phyloP scores from a whole-genome alignment of 805 yeast species.

The Hanseniaspora taiwanica region DNA sequence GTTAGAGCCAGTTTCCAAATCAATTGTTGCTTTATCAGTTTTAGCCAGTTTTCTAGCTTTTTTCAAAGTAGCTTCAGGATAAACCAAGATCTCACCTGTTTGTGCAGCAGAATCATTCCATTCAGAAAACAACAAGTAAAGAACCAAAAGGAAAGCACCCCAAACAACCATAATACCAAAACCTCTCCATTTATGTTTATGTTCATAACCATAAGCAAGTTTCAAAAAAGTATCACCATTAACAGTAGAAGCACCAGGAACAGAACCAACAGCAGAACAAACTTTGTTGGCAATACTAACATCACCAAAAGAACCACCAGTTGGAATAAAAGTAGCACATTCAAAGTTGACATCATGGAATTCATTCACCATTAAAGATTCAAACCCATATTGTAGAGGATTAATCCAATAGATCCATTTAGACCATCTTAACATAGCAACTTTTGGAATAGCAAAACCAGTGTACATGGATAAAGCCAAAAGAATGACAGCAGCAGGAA shows the following conservation, averaged over 20 bases:
- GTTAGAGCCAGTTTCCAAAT: slow-evolving; percentile 4
- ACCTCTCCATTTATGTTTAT: slow-evolving; percentile 47
- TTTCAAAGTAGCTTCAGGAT: slow-evolving; percentile 36
- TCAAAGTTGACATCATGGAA: slow-evolving; percentile 32
- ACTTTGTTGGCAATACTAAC: slow-evolving; percentile 26
- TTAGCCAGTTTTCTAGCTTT: slow-evolving; percentile 31
- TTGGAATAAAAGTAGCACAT: slow-evolving; percentile 38
- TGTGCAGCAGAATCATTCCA: slow-evolving; percentile 47
- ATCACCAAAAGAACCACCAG: slow-evolving; percentile 31
- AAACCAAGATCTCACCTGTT: slow-evolving; percentile 59
- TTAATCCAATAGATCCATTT: slow-evolving; percentile 51
- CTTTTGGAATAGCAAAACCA: slow-evolving; percentile 47
- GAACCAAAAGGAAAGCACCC: slow-evolving; percentile 36
- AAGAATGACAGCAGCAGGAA: slow-evolving; percentile 40
- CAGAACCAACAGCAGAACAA: slow-evolving; percentile 46
- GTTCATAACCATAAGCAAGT: slow-evolving; percentile 30
- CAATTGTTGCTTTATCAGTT: neutral
- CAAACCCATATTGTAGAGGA: slow-evolving; percentile 46
- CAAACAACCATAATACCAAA: slow-evolving; percentile 50
- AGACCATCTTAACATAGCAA: slow-evolving; percentile 48
- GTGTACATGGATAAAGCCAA: slow-evolving; percentile 37
- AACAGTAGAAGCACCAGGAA: slow-evolving; percentile 36
- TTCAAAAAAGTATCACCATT: slow-evolving; percentile 38
- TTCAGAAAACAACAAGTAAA: slow-evolving; percentile 45
- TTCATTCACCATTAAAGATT: slow-evolving; percentile 45